Evolutionary conservation across 768 basidiomycete species (phyloP), one percentile per base, ranked within the genome.

Genomic region (Mycena amicta): DNA sequence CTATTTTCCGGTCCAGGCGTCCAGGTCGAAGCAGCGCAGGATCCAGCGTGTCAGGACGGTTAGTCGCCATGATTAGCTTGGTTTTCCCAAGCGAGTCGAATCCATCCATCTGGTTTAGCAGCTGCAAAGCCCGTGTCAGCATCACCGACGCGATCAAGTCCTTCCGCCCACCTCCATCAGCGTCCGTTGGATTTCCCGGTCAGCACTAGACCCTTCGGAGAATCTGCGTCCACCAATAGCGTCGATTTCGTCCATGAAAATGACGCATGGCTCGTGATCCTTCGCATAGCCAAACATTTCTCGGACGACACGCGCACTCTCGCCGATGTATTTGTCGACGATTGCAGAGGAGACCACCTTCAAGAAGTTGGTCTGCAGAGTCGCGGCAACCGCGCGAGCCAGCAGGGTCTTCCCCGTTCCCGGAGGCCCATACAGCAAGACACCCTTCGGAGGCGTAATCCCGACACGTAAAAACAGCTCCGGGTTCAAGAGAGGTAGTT

Each of bases 61-160:
- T 99, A 25, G 97, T 99, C n/a, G 97, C 97, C 93, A 98, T 98
- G 72, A 99, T 99, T 53, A 98, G 84, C 74, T 98, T 98, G 30
- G 95, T 98, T 63, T 80, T 81, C 45, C 97, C 97, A 27, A 99
- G 80, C 16, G 96, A 94, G 74, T 98, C 97, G 77, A 99, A 99
- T 23, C 97, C 97, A 71, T 99, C 97, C 94, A 99, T 97, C 75
- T 98, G 96, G 70, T 98, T 98, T 29, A 99, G 83, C 25, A 99
- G 80, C 94, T 96, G 66, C 16, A 40, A 27, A n/a, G n/a, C n/a
- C n/a, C n/a, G n/a, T n/a, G n/a, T n/a, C n/a, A n/a, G n/a, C n/a
- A n/a, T n/a, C n/a, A n/a, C n/a, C n/a, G n/a, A n/a, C n/a, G n/a
- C n/a, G n/a, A n/a, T n/a, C 6, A 2, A 39, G 39, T 33, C 28